These are phyloP conservation scores for Pyrenophora tritici-repentis DNA, from an alignment of 2,329 filamentous ascomycete species.

Conservation along the genomic window DNA sequence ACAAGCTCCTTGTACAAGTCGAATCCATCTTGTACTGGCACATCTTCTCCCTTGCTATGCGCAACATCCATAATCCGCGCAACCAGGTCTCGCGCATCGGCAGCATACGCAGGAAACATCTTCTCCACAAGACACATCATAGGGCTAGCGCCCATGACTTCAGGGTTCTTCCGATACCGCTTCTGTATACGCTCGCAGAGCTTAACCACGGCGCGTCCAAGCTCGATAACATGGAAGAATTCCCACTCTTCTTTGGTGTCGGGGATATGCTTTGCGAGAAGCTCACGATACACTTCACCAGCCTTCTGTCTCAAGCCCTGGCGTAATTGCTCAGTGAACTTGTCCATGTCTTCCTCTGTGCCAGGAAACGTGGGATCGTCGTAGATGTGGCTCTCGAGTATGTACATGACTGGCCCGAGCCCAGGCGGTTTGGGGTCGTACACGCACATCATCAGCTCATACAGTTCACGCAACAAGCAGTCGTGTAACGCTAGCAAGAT, in stretches of 20 bases:
- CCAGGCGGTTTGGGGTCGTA: slow-evolving; percentile 87
- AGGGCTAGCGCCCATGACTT: slow-evolving; percentile 78
- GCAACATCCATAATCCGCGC: slow-evolving; percentile 77
- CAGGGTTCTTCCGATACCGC: slow-evolving; percentile 83
- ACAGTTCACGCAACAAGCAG: slow-evolving; percentile 82
- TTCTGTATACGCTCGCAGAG: slow-evolving; percentile 89
- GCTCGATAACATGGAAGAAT: slow-evolving; percentile 84
- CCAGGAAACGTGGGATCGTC: slow-evolving; percentile 76
- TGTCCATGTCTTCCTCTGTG: slow-evolving; percentile 69
- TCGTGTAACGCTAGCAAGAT: slow-evolving; percentile 78
- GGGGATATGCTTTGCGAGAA: slow-evolving; percentile 80
- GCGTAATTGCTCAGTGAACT: slow-evolving; percentile 74
- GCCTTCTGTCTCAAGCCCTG: slow-evolving; percentile 76
- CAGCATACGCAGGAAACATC: slow-evolving; percentile 86
- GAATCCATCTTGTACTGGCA: slow-evolving; percentile 90
- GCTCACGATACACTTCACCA: slow-evolving; percentile 75
- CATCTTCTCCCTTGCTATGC: slow-evolving; percentile 70
- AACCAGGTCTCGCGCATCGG: slow-evolving; percentile 85
- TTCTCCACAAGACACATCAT: slow-evolving; percentile 77
- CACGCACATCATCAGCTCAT: slow-evolving; percentile 82
- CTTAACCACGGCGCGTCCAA: slow-evolving; percentile 84
- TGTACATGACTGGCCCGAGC: slow-evolving; percentile 76
- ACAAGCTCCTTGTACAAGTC: slow-evolving; percentile 89
- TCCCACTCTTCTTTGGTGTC: slow-evolving; percentile 83
- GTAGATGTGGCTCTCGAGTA: slow-evolving; percentile 82